Conservation (phyloP, 257 asterid species). For the Plantago ovata region DNA sequence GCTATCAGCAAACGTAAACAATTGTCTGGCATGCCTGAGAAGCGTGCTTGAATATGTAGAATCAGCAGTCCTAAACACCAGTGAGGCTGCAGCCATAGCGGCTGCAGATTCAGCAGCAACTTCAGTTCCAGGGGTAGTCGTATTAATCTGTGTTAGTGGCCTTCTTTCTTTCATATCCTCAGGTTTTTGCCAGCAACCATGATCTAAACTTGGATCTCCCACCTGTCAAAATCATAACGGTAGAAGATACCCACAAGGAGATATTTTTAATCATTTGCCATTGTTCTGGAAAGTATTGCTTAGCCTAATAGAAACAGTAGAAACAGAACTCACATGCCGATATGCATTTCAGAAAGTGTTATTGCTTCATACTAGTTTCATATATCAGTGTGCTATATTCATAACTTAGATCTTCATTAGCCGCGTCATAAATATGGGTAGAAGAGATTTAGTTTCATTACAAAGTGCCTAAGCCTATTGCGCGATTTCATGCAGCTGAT, state of each 20-base stretch:
- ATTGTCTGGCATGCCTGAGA: conserved; percentile 60
- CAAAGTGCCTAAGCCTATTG: no score
- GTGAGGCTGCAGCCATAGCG: conserved; percentile 78
- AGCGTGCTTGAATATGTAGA: conserved; percentile 52
- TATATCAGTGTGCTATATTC: no score
- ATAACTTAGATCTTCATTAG: no score
- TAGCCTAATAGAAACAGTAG: no score
- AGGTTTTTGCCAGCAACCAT: conserved; percentile 78
- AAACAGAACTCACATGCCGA: no score
- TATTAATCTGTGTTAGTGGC: conserved; percentile 63
- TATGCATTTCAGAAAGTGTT: no score
- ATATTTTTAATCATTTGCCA: background rate
- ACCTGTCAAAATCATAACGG: conserved; percentile 39
- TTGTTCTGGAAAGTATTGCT: no score
- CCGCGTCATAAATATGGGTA: no score
- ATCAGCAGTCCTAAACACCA: conserved; percentile 54
- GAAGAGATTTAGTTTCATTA: no score
- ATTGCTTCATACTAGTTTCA: no score
- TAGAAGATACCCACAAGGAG: background rate
- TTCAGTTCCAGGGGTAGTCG: conserved; percentile 68
- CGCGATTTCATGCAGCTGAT: no score
- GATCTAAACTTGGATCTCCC: conserved; percentile 63
- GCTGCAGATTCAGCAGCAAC: conserved; percentile 94
- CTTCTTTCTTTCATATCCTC: conserved; percentile 59
- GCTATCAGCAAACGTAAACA: conserved; percentile 68